Percentiles rank a stretch among this genome's conserved stretches.
Conservation (phyloP, 2,329 filamentous ascomycete species). For the Stachybotrys chartarum region DNA sequence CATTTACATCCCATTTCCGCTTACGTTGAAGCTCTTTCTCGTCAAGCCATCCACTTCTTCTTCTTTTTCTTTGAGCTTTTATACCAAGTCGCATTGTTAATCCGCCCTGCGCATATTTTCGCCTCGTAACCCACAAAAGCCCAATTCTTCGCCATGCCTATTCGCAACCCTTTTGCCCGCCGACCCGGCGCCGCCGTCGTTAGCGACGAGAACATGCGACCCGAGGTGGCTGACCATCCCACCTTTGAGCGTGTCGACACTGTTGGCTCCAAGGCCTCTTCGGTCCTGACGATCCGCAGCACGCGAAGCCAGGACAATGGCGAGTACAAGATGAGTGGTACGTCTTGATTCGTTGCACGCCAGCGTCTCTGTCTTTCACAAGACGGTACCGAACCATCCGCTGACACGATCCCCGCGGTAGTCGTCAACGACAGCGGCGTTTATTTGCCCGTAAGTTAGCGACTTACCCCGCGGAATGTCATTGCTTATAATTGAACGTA, state of each 20-base stretch:
- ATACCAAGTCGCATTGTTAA: background rate
- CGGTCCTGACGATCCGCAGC: constrained; percentile 54
- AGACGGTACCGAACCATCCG: constrained; percentile 9
- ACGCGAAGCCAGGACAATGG: constrained; percentile 55
- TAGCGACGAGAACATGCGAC: constrained; percentile 47
- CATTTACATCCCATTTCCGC: too few species aligned
- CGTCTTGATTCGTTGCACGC: constrained; percentile 17
- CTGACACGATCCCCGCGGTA: constrained; percentile 30
- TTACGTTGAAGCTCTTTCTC: too few species aligned
- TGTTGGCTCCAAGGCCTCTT: constrained; percentile 54
- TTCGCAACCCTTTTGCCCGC: constrained; percentile 65
- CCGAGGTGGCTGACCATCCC: constrained; percentile 16
- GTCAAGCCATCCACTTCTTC: background rate
- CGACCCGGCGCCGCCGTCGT: constrained; percentile 40
- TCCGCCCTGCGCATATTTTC: background rate
- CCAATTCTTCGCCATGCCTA: constrained; percentile 46
- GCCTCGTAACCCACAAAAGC: background rate
- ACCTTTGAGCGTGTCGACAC: constrained; percentile 58
- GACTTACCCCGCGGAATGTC: background rate
- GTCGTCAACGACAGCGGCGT: constrained; percentile 95
- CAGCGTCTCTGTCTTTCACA: constrained; percentile 12
- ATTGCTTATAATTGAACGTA: background rate
- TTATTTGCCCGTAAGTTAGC: constrained; percentile 71
- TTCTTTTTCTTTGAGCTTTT: background rate
- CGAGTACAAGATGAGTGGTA: constrained; percentile 78